These are phyloP conservation scores for Epichloe sibirici DNA, from an alignment of 2,329 filamentous ascomycete species.

Conservation along the genomic window DNA sequence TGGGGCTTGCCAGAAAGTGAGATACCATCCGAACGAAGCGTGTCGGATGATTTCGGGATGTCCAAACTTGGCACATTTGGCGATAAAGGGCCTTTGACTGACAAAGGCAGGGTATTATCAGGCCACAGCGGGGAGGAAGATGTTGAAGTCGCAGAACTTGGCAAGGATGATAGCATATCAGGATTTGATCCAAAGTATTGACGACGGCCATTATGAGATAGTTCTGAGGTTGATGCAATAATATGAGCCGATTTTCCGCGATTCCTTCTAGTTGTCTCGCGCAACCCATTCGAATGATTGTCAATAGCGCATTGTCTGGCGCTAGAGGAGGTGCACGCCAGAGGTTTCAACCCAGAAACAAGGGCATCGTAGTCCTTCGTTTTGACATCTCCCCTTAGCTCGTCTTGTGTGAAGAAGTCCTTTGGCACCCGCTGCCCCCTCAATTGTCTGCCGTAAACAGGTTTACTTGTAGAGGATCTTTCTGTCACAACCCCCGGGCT, in stretches of 20 bases:
- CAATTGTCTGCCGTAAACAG: neutral
- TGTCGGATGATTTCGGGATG: neutral
- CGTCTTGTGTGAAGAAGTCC: neutral
- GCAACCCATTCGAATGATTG: neutral
- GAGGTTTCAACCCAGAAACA: constrained; percentile 1
- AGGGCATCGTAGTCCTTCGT: neutral
- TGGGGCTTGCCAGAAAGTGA: neutral
- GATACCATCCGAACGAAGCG: neutral
- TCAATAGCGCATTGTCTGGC: neutral
- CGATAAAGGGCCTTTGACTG: neutral
- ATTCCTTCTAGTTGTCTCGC: neutral
- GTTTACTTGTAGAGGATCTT: neutral
- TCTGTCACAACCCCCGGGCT: neutral
- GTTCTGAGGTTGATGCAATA: neutral
- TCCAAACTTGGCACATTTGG: neutral
- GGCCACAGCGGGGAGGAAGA: neutral
- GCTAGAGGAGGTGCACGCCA: neutral
- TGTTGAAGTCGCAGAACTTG: neutral
- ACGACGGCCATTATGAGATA: neutral
- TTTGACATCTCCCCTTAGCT: neutral
- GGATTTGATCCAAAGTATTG: neutral
- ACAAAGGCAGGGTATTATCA: constrained; percentile 1
- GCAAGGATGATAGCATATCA: neutral
- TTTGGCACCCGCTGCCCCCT: neutral
- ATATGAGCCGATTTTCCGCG: neutral